Conservation (phyloP, 1,139 yeast genomes). For the Kluyveromyces marxianus region DNA sequence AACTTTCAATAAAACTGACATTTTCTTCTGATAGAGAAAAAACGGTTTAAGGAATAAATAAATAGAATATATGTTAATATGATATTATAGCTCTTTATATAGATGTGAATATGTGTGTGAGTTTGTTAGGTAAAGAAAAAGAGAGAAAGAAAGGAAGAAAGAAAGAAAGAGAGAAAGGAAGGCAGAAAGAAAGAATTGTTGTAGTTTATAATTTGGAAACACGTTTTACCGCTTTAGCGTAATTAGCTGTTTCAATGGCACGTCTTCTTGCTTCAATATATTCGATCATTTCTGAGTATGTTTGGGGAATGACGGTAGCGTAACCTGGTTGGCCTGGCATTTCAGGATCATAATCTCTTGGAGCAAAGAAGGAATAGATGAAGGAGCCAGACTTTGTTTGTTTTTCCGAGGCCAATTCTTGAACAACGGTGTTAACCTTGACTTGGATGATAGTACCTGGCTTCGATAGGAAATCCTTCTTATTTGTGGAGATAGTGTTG, state of each 20-base stretch:
- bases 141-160: too few species aligned
- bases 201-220: slow-evolving; percentile 5
- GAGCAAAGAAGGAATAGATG: slow-evolving; percentile 81
- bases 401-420: slow-evolving; percentile 53
- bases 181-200: not conserved
- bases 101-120: too few species aligned
- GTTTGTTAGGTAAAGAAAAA: too few species aligned
- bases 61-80: too few species aligned
- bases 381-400: slow-evolving; percentile 76
- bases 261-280: slow-evolving; percentile 86
- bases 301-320: slow-evolving; percentile 73
- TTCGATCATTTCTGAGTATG: slow-evolving; percentile 88
- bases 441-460: slow-evolving; percentile 91
- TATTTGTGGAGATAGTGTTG: slow-evolving; percentile 44
- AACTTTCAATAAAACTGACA: too few species aligned
- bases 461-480: slow-evolving; percentile 54
- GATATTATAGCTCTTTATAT: too few species aligned
- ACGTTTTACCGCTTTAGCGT: slow-evolving; percentile 32
- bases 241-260: slow-evolving; percentile 74
- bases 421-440: slow-evolving; percentile 74
- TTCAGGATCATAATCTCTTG: slow-evolving; percentile 41
- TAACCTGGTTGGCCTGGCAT: slow-evolving; percentile 37
- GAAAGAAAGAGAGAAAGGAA: too few species aligned
- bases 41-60: too few species aligned
- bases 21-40: too few species aligned